Base-by-base conservation (phyloP, 2,329 filamentous ascomycete species). In the Hypoxylon sp. region DNA sequence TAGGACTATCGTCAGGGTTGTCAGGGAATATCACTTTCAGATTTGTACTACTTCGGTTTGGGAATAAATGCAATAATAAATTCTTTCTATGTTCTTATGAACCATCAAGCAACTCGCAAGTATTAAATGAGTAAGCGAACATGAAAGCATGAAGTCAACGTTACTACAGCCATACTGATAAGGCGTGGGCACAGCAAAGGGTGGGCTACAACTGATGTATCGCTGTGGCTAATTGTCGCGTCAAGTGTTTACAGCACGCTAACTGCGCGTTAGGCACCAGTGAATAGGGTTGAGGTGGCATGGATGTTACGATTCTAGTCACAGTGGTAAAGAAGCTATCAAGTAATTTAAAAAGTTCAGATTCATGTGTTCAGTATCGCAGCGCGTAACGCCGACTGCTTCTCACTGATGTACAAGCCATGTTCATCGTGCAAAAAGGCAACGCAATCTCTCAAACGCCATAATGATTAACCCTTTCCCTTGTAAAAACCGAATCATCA, bases 401-500 rank as follows among this genome's bases (percentile, higher is more conserved):
- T 70, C 74, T 74, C 71, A 79, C 81, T 82, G 80, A 81, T 82
- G 80, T 82, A 82, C 80, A 82, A 70, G 22, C 75, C 76, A 77
- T 78, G 71, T 72, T 44, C 29, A 26, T 47, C 33, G 70, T 71
- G 69, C 59, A 71, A 74, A 80, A 79, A 80, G 47, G 70, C 79
- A 81, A 80, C 78, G 77, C 78, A 78, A 72, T 74, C 74, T 75
- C 77, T 73, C 51, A 58, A 83, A 83, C 81, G 81, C 81, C 81
- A 71, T 77, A 59, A 62, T 66, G 78, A 78, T 79, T 80, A 78
- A 78, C 72, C 79, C 75, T 72, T 78, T 76, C 79, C 78, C 79
- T 46, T 80, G 75, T 81, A 79, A 75, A 75, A 77, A 75, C 77
- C 76, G 76, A 75, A 72, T 80, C 79, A 74, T 81, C 80, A 81